These are phyloP conservation scores for Chlamydomonas asymmetrica DNA, from an alignment of 139 green algal species.

Conservation along the genomic window DNA sequence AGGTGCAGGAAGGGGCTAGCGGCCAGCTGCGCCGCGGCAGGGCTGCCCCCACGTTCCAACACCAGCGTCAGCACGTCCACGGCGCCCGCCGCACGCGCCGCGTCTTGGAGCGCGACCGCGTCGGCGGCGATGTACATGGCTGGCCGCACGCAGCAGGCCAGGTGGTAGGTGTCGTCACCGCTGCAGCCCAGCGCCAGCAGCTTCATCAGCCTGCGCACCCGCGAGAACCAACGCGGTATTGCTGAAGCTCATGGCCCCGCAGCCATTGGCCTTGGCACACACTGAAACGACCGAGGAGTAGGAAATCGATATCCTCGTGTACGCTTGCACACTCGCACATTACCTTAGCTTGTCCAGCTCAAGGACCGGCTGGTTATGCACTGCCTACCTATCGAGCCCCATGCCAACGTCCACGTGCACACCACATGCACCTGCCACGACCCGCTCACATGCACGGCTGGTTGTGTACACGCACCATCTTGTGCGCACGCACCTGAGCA, in stretches of 20 bases:
- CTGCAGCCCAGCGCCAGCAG: constrained; percentile 28
- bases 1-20: constrained; percentile 32
- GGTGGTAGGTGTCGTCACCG: constrained; percentile 30
- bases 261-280: not conserved
- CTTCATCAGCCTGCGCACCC: constrained; percentile 18
- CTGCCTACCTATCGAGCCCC: not conserved
- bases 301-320: not conserved
- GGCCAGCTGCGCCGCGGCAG: constrained; percentile 12
- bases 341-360: not conserved
- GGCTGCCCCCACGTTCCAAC: constrained; percentile 14
- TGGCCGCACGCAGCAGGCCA: constrained; percentile 60
- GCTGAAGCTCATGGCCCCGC: not conserved
- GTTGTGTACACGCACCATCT: not conserved
- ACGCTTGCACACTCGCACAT: not conserved
- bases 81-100: constrained; percentile 29
- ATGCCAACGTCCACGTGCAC: not conserved
- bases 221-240: not conserved
- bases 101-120: constrained; percentile 44
- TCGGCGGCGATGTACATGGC: constrained; percentile 75
- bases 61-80: constrained; percentile 32
- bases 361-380: not conserved
- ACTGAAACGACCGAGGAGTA: not conserved
- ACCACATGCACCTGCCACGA: constrained; percentile 12
- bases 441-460: not conserved
- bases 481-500: constrained; percentile 18